Evolutionary conservation across 345 rosid genomes (phyloP), one percentile per base, ranked within the genome.

Genomic region (Acer negundo): DNA sequence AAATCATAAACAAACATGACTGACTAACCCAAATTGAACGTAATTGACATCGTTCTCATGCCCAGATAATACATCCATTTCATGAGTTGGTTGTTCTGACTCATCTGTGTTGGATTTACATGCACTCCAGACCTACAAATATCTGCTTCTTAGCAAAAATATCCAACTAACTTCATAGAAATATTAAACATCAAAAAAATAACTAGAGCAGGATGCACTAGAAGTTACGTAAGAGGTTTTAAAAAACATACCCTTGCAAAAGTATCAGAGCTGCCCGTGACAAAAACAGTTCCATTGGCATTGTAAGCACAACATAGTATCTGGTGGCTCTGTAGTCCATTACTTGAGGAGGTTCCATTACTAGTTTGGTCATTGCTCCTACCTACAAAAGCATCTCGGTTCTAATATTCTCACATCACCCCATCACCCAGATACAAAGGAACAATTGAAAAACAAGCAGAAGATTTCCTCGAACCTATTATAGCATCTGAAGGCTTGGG

Each of bases 21-120:
- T 22, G 73, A 81, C 84, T 70, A 78, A 91, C 99, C 99, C 90
- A 86, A 96, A 96, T 47, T 96, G 99, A 64, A 94, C 98, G 79
- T 94, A 96, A 80, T 96, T 96, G 84, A 96, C 99, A 79, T 92
- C 99, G 86, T 96, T 96, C 79, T 92, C 98, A 77, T 96, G 99
- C 71, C 98, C 99, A 81, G 91, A 85, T 82, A 96, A 84, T 67
- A 90, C 89, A 82, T 94, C 99, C 80, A 96, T 84, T 87, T 96
- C 99, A 84, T 96, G 97, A 86, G 86, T 86, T 67, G 95, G 97
- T 82, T 87, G 94, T 55, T 90, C 93, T 17, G 89, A 47, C 77
- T 91, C 89, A 70, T 91, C 97, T 15, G 64, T 24, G 55, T 71
- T 89, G 67, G 93, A 77, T 86, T 88, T 96, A 80, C 84, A 89